These are phyloP conservation scores for Casuarina glauca DNA, from an alignment of 306 rosid genomes.

Conservation along the genomic window DNA sequence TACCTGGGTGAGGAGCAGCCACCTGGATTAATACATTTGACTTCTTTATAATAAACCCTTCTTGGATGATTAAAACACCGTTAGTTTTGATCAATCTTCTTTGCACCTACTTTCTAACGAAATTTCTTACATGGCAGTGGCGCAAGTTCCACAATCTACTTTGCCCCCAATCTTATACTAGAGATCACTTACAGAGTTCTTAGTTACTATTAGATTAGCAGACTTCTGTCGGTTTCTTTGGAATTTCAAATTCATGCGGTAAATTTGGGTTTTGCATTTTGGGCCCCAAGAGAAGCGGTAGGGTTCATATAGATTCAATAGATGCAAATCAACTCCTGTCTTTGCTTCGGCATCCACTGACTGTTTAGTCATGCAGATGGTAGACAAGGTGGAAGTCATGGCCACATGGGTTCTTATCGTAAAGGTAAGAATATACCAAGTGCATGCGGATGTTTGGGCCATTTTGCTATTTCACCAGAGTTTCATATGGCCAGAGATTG, in stretches of 20 bases:
- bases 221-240: not conserved
- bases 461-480: not conserved
- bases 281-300: not conserved
- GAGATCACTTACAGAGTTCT: not conserved
- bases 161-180: not conserved
- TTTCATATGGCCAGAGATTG: constrained; percentile 5
- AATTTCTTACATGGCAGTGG: too few species aligned
- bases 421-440: constrained; percentile 54
- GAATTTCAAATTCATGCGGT: not conserved
- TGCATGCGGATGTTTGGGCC: not conserved
- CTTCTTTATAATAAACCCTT: not conserved
- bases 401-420: constrained; percentile 70
- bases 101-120: not conserved
- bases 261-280: not conserved
- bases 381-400: constrained; percentile 74
- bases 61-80: not conserved
- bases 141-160: too few species aligned
- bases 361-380: constrained; percentile 60
- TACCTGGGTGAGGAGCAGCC: not conserved
- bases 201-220: not conserved
- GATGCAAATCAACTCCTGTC: not conserved
- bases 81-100: not conserved
- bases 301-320: not conserved
- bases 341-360: constrained; percentile 1
- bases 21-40: not conserved